Conservation (phyloP, 108 stramenopile genomes). For the Cyclotella cryptica region DNA sequence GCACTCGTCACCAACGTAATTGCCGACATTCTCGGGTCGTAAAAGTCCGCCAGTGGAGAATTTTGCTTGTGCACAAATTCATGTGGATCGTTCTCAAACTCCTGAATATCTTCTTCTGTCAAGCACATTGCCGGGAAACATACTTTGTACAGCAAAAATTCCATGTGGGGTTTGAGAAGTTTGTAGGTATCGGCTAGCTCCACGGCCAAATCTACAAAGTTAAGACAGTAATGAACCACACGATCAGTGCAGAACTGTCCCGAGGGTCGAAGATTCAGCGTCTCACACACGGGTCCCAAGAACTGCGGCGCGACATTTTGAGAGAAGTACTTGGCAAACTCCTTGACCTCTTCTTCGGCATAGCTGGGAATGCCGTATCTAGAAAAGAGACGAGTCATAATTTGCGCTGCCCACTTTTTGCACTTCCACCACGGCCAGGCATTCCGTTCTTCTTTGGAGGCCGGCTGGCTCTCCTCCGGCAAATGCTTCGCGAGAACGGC, state of each 20-base stretch:
- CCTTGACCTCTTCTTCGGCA: constrained; percentile 86
- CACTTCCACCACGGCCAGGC: no score
- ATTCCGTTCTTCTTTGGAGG: constrained; percentile 85
- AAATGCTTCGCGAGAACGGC: constrained; percentile 74
- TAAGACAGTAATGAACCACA: constrained; percentile 93
- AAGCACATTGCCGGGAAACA: constrained; percentile 96
- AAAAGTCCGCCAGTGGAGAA: constrained; percentile 95
- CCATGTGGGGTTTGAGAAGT: constrained; percentile 96
- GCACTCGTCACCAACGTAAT: constrained; percentile 92
- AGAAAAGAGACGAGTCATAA: constrained; percentile 92
- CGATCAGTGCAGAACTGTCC: constrained; percentile 96
- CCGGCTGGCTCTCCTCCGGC: constrained; percentile 88
- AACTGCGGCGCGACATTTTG: constrained; percentile 88
- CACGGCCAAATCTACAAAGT: constrained; percentile 90
- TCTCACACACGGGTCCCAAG: constrained; percentile 88
- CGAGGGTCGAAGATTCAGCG: constrained; percentile 86
- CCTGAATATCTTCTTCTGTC: constrained; percentile 84
- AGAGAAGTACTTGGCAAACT: constrained; percentile 92
- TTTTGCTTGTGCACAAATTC: constrained; percentile 96
- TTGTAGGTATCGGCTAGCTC: constrained; percentile 96
- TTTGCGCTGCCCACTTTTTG: constrained; percentile 98
- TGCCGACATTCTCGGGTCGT: constrained; percentile 93
- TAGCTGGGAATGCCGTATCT: constrained; percentile 96
- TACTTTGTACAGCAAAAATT: constrained; percentile 96
- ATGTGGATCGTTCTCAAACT: constrained; percentile 96